Evolutionary conservation across 495 filamentous ascomycete genomes (phyloP), one percentile per base, ranked within the genome.

Genomic region (Neurospora sp.): DNA sequence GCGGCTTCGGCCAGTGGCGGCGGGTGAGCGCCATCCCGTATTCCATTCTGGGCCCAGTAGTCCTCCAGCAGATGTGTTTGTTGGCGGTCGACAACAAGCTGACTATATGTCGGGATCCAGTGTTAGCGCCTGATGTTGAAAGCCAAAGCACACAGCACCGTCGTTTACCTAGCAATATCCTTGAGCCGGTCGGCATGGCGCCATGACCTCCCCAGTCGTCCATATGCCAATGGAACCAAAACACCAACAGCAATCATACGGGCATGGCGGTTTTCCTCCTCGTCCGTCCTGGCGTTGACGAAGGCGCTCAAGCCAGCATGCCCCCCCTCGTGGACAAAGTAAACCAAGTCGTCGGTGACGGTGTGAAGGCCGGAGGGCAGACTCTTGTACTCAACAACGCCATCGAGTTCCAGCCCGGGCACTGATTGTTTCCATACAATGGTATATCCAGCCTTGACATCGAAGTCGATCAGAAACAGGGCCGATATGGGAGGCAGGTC

Each of bases 291-390:
- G 71, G 86, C 87, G 79, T 96, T 97, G 80, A 94, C 83, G 78
- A 98, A 99, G 42, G 95, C 93, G 83, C 96, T 98, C 77, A 98
- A 85, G 16, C 95, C 96, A 18, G 94, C 94, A 83, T 94, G 92
- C 4, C 85, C 83, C 9, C 84, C 83, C 71, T 90, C 89, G 77
- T 98, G 93, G 37, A 96, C 88, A 80, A 98, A 99, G 81, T 97
- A 97, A 71, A 99, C 91, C 16, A 98, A 84, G 80, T 99, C 96
- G 70, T 93, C 89, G 65, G 90, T 84, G 11, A 98, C 92, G 72
- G 92, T 92, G 83, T 99, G 96, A 61, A 98, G 82, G 44, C 96
- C 96, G 0, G 94, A 97, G 1, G 96, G 96, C 53, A 99, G 86
- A 70, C 83, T 94, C 81, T 97, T 97, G 87, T 92, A 99, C 80